phyloP scores from a whole-genome alignment of 164 flowering plant genomes.

The Stephania yunnanensis region DNA sequence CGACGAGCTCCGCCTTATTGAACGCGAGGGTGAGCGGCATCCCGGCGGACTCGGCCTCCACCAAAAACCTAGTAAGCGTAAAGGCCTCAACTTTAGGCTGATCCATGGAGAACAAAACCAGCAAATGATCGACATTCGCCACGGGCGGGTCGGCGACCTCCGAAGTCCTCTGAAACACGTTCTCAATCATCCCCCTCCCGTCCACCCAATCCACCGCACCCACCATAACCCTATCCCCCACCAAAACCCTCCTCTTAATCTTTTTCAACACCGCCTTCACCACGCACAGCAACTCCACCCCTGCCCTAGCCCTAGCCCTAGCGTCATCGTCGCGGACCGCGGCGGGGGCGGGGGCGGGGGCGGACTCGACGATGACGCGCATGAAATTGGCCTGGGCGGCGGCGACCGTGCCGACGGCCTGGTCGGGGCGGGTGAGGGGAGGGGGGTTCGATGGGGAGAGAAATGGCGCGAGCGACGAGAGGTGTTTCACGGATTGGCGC shows the following conservation, averaged over 20 bases:
- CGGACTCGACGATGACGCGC: slow-evolving; percentile 71
- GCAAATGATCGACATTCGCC: slow-evolving; percentile 89
- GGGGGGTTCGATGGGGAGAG: slow-evolving; percentile 32
- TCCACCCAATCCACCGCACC: slow-evolving; percentile 91
- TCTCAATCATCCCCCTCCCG: slow-evolving; percentile 82
- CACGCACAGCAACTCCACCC: slow-evolving; percentile 77
- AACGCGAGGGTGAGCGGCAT: slow-evolving; percentile 79
- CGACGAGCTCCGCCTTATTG: slow-evolving; percentile 75
- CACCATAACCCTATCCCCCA: slow-evolving; percentile 91
- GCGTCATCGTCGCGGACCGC: background rate
- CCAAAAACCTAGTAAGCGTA: slow-evolving; percentile 69
- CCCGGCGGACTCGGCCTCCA: slow-evolving; percentile 91
- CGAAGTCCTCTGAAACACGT: slow-evolving; percentile 59
- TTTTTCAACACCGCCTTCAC: slow-evolving; percentile 88
- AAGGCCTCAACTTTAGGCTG: slow-evolving; percentile 79
- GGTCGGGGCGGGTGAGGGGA: slow-evolving; percentile 34
- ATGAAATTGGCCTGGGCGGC: slow-evolving; percentile 93
- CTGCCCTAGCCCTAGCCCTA: slow-evolving; percentile 15
- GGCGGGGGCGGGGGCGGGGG: background rate
- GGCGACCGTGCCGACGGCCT: slow-evolving; percentile 75
- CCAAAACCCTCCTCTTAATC: slow-evolving; percentile 80
- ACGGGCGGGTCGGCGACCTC: slow-evolving; percentile 81
- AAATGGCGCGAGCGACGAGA: slow-evolving; percentile 45
- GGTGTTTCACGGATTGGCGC: slow-evolving; percentile 38
- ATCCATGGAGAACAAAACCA: slow-evolving; percentile 83